Conservation (phyloP, 192 early-diverging fungal genomes). For the Coemansia sp. region DNA sequence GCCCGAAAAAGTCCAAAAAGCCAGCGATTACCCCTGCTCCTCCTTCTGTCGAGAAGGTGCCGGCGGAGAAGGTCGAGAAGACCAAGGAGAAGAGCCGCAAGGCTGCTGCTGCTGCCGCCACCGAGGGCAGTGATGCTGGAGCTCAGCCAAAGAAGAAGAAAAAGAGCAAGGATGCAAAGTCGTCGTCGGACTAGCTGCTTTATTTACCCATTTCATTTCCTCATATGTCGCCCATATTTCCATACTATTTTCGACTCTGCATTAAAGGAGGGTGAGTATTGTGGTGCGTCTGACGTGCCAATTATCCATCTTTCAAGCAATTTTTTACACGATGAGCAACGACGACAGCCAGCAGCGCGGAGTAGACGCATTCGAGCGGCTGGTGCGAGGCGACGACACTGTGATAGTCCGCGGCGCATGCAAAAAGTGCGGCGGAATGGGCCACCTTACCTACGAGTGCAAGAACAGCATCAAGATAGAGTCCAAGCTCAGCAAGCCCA, state of each 20-base stretch:
- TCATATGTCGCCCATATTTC: background rate
- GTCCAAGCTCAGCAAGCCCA: constrained; percentile 7
- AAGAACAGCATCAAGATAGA: constrained; percentile 44
- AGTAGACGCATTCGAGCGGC: constrained; percentile 50
- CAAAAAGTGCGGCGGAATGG: constrained; percentile 50
- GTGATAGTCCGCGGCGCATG: constrained; percentile 36
- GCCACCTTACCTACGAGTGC: constrained; percentile 53
- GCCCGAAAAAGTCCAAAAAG: background rate
- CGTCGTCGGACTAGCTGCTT: background rate
- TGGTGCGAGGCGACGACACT: constrained; percentile 29
- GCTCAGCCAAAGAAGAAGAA: background rate
- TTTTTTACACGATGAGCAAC: background rate
- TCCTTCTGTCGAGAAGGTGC: background rate
- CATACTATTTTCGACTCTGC: background rate
- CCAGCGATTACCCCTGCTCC: background rate
- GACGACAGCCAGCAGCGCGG: constrained; percentile 37
- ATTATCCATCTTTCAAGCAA: background rate
- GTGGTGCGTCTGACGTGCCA: background rate
- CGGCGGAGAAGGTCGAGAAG: background rate
- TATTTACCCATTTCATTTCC: background rate
- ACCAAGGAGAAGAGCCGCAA: background rate
- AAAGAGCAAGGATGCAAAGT: background rate
- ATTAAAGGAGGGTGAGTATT: background rate
- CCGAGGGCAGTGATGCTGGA: background rate
- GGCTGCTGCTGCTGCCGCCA: background rate